Base-by-base conservation (phyloP, 345 rosid genomes). In the Psidium friedrichsthalianum region DNA sequence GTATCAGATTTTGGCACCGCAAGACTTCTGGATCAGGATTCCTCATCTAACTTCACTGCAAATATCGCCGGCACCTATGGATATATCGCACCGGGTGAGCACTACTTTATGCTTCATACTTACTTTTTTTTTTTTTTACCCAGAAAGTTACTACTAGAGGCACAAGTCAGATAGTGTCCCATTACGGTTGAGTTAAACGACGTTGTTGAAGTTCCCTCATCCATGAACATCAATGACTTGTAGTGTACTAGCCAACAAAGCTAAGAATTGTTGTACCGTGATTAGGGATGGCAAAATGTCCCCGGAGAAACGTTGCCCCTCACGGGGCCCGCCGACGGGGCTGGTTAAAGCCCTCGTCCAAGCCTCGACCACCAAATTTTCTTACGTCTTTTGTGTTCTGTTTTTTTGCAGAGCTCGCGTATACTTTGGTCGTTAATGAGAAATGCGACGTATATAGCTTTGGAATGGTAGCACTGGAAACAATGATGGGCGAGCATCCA, bases 381-480 rank as follows among this genome's bases (percentile, higher is more conserved):
- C 51, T 9, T 49, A 49, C 10, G 51, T 9, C 51, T 49, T 49
- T 49, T 56, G 7, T 25, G 10, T 9, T 24, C 27, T 56, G 6
- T 42, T 42, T 24, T n/a, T 58, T 11, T 58, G 2, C 85, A 90
- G 90, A 90, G 84, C 80, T 90, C 51, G 91, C 89, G 5, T 90
- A 88, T 81, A 86, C 88, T 0, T 80, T 85, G 89, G 15, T 27
- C 42, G 55, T 86, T 9, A 88, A 74, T 3, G 86, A 90, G 84
- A 88, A 90, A 54, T 56, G 86, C 6, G 90, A 88, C 25, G 59
- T 86, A 2, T 88, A 86, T 52, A 90, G 90, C 57, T 88, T 88
- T 56, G 90, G 90, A 29, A 89, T 90, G 2, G 85, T 88, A 52
- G 51, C 74, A 5, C 53, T 90, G 8, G 89, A 90, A 81, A 74